Evolutionary conservation across 768 basidiomycete species (phyloP).

Genomic region (Hortiboletus campestris): DNA sequence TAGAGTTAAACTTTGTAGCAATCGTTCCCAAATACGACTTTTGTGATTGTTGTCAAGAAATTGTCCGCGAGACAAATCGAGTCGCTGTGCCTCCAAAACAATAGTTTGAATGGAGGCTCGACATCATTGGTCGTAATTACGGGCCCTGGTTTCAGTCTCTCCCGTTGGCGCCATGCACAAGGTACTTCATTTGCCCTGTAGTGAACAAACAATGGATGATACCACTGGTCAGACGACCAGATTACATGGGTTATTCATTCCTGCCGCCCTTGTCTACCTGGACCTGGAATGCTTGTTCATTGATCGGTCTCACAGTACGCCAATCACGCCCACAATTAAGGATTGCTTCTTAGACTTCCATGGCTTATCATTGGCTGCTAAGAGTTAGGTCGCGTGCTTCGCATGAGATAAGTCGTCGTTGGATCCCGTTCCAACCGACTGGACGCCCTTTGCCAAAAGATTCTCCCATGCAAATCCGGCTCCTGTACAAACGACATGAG

Average conservation of each 20-base stretch:
- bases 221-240: not conserved
- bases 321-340: conserved; percentile 22
- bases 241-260: not conserved
- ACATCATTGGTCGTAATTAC: not conserved
- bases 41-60: conserved; percentile 6
- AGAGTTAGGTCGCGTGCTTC: conserved; percentile 19
- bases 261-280: not conserved
- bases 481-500: conserved; percentile 8
- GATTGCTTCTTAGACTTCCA: conserved; percentile 15
- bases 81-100: not conserved
- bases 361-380: conserved; percentile 16
- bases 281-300: conserved; percentile 1
- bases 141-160: conserved; percentile 19
- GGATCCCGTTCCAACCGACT: conserved; percentile 7
- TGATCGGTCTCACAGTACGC: conserved; percentile 24
- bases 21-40: conserved; percentile 3
- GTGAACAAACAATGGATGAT: not conserved
- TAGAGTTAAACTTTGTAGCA: not conserved
- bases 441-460: conserved; percentile 6
- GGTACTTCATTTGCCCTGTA: conserved; percentile 2
- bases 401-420: conserved; percentile 14
- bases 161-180: not conserved
- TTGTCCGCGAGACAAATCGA: not conserved
- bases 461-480: conserved; percentile 30
- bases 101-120: not conserved